phyloP scores from a whole-genome alignment of 2,329 filamentous ascomycete genomes.

The Microthyrium microscopicum region DNA sequence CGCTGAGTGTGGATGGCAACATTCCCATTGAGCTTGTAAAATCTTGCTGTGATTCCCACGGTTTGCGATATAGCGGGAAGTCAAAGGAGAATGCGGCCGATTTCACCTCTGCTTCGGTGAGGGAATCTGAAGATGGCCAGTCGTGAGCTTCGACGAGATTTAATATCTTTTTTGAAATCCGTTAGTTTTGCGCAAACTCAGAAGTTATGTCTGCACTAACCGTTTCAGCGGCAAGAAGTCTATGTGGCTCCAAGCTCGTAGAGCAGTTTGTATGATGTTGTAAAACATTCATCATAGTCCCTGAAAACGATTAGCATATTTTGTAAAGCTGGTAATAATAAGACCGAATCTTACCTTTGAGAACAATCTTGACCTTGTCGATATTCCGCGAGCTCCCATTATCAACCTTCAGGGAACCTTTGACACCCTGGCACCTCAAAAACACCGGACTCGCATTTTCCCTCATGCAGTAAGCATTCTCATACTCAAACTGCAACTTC shows the following conservation, averaged over 20 bases:
- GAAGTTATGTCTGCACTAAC: not conserved
- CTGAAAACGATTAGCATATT: not conserved
- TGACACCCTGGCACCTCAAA: slow-evolving; percentile 4
- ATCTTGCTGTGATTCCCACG: not conserved
- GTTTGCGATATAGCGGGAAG: slow-evolving; percentile 2
- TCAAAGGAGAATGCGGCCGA: slow-evolving; percentile 3
- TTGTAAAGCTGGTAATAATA: not conserved
- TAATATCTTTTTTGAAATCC: too few species aligned
- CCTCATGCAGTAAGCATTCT: slow-evolving; percentile 1
- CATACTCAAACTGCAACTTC: slow-evolving; percentile 6
- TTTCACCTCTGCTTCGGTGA: not conserved
- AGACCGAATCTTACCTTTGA: slow-evolving; percentile 1
- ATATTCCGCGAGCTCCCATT: slow-evolving; percentile 1
- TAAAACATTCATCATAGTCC: slow-evolving; percentile 4
- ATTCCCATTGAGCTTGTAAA: not conserved
- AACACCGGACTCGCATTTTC: not conserved
- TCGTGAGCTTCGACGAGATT: slow-evolving; percentile 7
- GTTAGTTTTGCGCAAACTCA: not conserved
- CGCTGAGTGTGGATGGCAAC: slow-evolving; percentile 2
- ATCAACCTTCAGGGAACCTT: slow-evolving; percentile 2
- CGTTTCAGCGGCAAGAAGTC: not conserved
- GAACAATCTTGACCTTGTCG: slow-evolving; percentile 7
- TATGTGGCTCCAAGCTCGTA: not conserved
- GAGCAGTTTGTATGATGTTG: slow-evolving; percentile 5
- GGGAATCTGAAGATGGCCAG: not conserved